Evolutionary conservation across 1,284 basidiomycete species (phyloP).

Genomic region (Naganishia cerealis): DNA sequence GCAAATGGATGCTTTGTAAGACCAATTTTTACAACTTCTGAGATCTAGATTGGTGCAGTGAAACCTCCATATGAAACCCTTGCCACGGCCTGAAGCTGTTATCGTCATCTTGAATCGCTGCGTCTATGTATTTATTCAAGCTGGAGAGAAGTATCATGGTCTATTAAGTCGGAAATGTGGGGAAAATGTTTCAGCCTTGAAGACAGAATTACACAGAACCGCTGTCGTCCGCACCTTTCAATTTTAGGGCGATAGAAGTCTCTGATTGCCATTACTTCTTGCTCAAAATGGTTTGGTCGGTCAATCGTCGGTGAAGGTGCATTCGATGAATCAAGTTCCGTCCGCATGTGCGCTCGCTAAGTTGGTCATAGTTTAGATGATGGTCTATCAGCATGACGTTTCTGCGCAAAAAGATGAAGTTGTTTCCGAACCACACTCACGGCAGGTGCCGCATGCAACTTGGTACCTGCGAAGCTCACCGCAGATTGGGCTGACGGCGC

Average conservation of each 20-base stretch:
- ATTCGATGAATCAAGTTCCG: neutral
- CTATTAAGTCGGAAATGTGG: neutral
- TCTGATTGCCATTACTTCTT: slow-evolving; percentile 1
- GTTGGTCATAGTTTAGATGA: neutral
- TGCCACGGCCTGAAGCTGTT: too few species aligned
- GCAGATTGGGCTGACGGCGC: neutral
- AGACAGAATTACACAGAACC: neutral
- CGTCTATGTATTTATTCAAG: too few species aligned
- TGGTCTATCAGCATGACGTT: neutral
- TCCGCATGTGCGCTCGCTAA: neutral
- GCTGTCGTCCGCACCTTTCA: neutral
- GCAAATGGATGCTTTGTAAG: neutral
- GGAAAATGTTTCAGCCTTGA: neutral
- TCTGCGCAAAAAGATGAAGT: neutral
- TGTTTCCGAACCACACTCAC: neutral
- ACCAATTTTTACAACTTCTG: neutral
- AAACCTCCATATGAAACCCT: neutral
- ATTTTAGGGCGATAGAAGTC: slow-evolving; percentile 1
- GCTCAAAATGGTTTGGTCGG: neutral
- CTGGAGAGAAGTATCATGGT: too few species aligned
- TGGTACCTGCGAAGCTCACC: neutral
- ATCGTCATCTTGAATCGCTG: too few species aligned
- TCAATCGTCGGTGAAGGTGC: neutral
- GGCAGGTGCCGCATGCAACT: neutral
- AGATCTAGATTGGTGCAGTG: neutral